phyloP scores from a whole-genome alignment of 2,329 filamentous ascomycete genomes.

The Penicillium expansum region DNA sequence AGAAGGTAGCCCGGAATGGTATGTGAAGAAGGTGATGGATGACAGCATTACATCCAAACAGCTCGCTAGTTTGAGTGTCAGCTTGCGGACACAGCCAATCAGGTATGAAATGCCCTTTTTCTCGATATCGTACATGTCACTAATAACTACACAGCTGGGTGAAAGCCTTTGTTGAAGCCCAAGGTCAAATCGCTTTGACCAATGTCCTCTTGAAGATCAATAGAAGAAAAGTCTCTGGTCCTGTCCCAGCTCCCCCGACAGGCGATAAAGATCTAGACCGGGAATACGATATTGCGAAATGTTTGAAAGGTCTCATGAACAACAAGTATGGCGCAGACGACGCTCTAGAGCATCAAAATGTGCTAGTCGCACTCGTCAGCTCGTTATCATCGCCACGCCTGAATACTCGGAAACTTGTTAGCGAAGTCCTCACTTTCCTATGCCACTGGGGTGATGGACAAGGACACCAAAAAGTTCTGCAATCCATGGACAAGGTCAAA shows the following conservation, averaged over 20 bases:
- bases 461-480: constrained; percentile 89
- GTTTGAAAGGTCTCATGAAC: constrained; percentile 96
- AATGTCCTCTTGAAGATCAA: constrained; percentile 94
- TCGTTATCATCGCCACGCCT: constrained; percentile 85
- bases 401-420: constrained; percentile 89
- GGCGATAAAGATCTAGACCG: constrained; percentile 80
- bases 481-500: constrained; percentile 90
- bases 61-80: constrained; percentile 88
- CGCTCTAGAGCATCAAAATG: constrained; percentile 83
- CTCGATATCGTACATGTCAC: background rate
- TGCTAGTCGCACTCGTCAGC: constrained; percentile 80
- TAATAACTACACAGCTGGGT: constrained; percentile 66
- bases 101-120: constrained; percentile 43
- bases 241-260: constrained; percentile 59
- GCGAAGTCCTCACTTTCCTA: constrained; percentile 92
- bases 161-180: constrained; percentile 91
- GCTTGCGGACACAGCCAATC: constrained; percentile 91
- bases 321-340: constrained; percentile 99
- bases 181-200: constrained; percentile 92
- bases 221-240: constrained; percentile 73
- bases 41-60: constrained; percentile 90
- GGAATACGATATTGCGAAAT: constrained; percentile 97
- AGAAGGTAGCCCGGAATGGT: constrained; percentile 96
- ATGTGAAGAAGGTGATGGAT: constrained; percentile 94
- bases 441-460: constrained; percentile 90